Evolutionary conservation across 108 stramenopile species (phyloP), one percentile per base, ranked within the genome.

Genomic region (Poteriospumella lacustris): DNA sequence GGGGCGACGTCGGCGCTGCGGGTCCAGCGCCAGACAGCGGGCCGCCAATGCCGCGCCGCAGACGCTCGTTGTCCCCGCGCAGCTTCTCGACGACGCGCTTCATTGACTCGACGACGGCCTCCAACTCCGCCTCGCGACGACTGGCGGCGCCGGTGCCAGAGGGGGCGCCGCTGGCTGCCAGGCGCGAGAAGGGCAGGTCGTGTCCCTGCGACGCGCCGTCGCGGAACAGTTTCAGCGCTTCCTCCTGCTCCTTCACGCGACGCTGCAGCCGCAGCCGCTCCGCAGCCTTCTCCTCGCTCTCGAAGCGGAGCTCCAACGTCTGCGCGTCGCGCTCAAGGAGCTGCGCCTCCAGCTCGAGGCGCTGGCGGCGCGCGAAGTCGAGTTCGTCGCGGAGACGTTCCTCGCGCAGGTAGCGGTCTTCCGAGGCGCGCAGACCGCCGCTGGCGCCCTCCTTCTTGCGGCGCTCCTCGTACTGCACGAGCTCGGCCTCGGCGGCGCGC

Each of bases 21-120:
- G n/a, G n/a, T n/a, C n/a, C n/a, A n/a, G n/a, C n/a, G n/a, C n/a
- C n/a, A n/a, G n/a, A n/a, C n/a, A n/a, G n/a, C n/a, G n/a, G n/a
- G n/a, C n/a, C n/a, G n/a, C n/a, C n/a, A n/a, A n/a, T n/a, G 3
- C 76, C 83, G 39, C 83, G 43, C 62, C 78, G 39, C 9, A 84
- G 83, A 1, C 81, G 78, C 5, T 84, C 83, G 44, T 84, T 84
- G 58, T 84, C 83, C 26, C 60, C 68, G 77, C 76, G 26, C 2
- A 86, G 83, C 64, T 84, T 86, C 42, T 86, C 85, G 26, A 85
- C 81, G 5, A 88, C 87, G 36, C 84, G 79, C 79, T 85, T 82
- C 62, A 88, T 68, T 0, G 87, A 78, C 15, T 88, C 87, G 36
- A 88, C 85, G 2, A 88, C 85, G 31, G 78, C 82, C 60, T 88